Conservation (phyloP, 352 stramenopile genomes). For the Globisporangium lucens region DNA sequence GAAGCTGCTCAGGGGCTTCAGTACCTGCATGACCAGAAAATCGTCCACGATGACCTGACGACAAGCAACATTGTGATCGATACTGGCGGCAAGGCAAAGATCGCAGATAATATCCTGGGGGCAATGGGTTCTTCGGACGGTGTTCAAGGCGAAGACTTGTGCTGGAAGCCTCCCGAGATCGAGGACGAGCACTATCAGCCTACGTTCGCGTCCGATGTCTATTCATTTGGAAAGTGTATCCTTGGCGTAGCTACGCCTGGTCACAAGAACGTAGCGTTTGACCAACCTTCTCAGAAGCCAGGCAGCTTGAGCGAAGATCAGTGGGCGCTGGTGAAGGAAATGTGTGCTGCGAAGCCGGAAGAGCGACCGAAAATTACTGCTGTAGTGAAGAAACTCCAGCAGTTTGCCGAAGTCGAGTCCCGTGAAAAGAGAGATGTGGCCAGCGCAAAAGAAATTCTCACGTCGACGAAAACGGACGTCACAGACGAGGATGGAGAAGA, state of each 20-base stretch:
- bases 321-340: slow-evolving; percentile 1
- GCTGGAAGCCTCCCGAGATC: background rate
- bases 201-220: slow-evolving; percentile 5
- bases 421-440: background rate
- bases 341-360: slow-evolving; percentile 6
- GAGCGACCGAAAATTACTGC: background rate
- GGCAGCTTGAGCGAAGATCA: background rate
- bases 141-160: background rate
- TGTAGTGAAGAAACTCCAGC: background rate
- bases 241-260: background rate
- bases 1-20: slow-evolving; percentile 7
- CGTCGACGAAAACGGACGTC: background rate
- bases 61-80: background rate
- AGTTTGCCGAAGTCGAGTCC: slow-evolving; percentile 8
- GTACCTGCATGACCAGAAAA: slow-evolving; percentile 3
- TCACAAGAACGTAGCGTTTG: background rate
- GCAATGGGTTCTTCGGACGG: background rate
- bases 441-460: background rate
- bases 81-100: background rate
- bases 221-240: slow-evolving; percentile 7
- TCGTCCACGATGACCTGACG: background rate
- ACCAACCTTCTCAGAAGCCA: background rate
- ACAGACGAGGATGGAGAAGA: background rate
- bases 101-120: slow-evolving; percentile 2
- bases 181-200: background rate